Evolutionary conservation across 768 basidiomycete genomes (phyloP), one percentile per base, ranked within the genome.

Genomic region (Collybia nuda): DNA sequence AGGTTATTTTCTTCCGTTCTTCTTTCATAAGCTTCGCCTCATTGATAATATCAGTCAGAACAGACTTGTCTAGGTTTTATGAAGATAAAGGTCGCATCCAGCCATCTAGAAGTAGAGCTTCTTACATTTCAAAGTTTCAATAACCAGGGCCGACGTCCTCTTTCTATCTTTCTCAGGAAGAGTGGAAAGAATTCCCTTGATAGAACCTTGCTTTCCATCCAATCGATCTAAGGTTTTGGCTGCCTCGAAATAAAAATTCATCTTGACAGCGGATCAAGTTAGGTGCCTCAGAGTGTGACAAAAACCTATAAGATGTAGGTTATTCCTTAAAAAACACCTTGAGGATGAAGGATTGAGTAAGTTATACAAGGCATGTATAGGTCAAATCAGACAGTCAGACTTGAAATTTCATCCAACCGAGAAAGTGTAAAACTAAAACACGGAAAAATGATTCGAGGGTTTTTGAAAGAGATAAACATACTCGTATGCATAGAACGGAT

Each of bases 181-280:
- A 48, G 82, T 80, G 17, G 82, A 82, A 37, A 96, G 72, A 28
- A 93, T 68, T 47, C 94, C 81, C 63, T 96, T 94, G 62, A 98
- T 88, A 12, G 92, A 95, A n/a, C 93, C 94, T 67, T 93, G 79
- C 66, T 88, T 93, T 39, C 83, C 80, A 64, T 95, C 90, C 52
- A 98, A 78, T 58, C 85, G 86, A 64, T 96, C 93, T 59, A 98
- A 74, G 4, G 85, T 78, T 61, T 84, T 78, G 57, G 87, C 87
- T 56, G 93, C 91, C 66, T 91, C 86, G 73, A 93, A 93, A 74
- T 97, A 97, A 73, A 96, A 94, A 75, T 95, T 95, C 94, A 97
- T 96, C 69, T 63, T 59, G 44, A 57, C 60, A 58, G 40, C 45
- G 64, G 67, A 63, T 64, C 65, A 66, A 70, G 56, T 41, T 47